phyloP scores from a whole-genome alignment of 2,329 filamentous ascomycete genomes.

The Xylariaceae sp. region DNA sequence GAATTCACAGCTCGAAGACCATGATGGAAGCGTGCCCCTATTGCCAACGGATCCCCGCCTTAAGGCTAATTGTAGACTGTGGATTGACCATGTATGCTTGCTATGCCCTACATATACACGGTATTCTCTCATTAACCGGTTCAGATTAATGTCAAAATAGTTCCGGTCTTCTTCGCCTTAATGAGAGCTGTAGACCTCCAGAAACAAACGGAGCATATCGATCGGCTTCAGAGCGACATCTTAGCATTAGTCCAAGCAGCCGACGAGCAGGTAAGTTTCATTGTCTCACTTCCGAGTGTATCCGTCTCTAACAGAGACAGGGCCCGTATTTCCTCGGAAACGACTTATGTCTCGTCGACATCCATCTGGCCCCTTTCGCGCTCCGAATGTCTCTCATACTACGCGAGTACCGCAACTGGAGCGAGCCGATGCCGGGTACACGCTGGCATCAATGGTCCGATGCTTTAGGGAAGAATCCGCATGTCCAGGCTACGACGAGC shows the following conservation, averaged over 20 bases:
- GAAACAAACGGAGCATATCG: slow-evolving; percentile 54
- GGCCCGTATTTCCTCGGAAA: slow-evolving; percentile 64
- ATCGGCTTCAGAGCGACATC: slow-evolving; percentile 62
- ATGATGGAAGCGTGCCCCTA: slow-evolving; percentile 54
- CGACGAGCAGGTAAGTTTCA: slow-evolving; percentile 36
- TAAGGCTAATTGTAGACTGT: slow-evolving; percentile 70
- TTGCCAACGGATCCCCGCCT: slow-evolving; percentile 60
- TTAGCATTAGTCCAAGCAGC: slow-evolving; percentile 44
- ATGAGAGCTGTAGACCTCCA: slow-evolving; percentile 58
- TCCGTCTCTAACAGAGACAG: slow-evolving; percentile 21
- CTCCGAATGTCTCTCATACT: slow-evolving; percentile 62
- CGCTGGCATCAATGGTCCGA: slow-evolving; percentile 66
- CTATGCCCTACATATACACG: neutral
- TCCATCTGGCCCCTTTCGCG: slow-evolving; percentile 72
- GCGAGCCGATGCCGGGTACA: slow-evolving; percentile 55
- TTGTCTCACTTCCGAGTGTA: neutral
- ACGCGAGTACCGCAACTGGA: slow-evolving; percentile 60
- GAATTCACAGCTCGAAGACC: slow-evolving; percentile 61
- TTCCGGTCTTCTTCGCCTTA: slow-evolving; percentile 70
- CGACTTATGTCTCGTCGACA: slow-evolving; percentile 60
- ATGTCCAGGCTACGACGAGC: slow-evolving; percentile 63
- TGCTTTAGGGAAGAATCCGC: slow-evolving; percentile 59
- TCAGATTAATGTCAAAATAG: slow-evolving; percentile 68
- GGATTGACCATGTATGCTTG: slow-evolving; percentile 67
- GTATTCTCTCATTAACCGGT: neutral